phyloP scores from a whole-genome alignment of 768 basidiomycete genomes.

The Mycena leptocephala region DNA sequence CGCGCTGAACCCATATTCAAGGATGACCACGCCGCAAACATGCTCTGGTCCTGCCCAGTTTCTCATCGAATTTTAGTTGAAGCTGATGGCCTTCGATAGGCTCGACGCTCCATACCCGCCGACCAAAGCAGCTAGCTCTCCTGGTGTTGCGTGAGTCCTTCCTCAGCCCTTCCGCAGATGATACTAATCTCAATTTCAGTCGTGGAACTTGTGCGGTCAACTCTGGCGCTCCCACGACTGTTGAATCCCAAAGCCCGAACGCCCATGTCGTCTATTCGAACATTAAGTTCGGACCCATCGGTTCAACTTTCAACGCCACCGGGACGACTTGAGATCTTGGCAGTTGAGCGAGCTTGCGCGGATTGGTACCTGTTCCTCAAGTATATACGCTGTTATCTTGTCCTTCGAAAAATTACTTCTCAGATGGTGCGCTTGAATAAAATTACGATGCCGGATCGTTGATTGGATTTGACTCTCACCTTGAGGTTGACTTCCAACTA shows the following conservation, averaged over 20 bases:
- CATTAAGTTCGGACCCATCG: background rate
- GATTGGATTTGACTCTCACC: background rate
- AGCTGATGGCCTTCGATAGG: too few relatives aligned
- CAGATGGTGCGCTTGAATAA: background rate
- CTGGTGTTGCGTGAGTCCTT: background rate
- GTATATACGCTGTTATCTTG: background rate
- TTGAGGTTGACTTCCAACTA: slow-evolving; percentile 4
- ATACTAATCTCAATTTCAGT: background rate
- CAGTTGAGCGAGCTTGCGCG: slow-evolving; percentile 1
- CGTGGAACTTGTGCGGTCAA: background rate
- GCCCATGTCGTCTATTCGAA: background rate
- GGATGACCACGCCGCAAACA: background rate
- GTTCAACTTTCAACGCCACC: background rate
- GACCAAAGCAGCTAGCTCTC: background rate
- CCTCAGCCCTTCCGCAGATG: background rate
- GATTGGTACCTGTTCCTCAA: background rate
- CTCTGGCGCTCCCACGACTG: background rate
- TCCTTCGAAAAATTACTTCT: background rate
- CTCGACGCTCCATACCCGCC: background rate
- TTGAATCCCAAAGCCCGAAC: background rate
- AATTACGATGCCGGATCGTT: background rate
- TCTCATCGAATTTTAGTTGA: too few relatives aligned
- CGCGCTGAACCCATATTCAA: background rate
- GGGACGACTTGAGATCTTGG: background rate
- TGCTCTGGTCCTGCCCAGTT: background rate